Evolutionary conservation across 2,329 filamentous ascomycete species (phyloP).

Genomic region (Fusarium pilosicola): DNA sequence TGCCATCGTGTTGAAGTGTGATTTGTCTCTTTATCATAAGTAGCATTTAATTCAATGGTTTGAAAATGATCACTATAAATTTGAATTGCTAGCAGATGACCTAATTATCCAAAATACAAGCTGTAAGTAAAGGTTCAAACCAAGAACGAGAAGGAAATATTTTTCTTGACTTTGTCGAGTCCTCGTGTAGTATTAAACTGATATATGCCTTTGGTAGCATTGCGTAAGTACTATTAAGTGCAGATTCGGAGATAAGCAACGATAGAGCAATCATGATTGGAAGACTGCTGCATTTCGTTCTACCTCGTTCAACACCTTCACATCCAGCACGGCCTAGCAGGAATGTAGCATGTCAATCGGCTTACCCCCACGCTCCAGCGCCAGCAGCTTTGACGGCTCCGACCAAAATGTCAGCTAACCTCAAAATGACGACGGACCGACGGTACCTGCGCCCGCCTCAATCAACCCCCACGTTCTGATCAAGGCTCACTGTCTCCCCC

Average conservation of each 20-base stretch:
- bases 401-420: not conserved
- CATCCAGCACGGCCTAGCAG: not conserved
- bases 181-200: fast-evolving
- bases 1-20: fast-evolving
- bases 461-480: not conserved
- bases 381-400: not conserved
- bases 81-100: fast-evolving
- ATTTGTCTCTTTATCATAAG: too few relatives aligned
- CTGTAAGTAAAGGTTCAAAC: too few relatives aligned
- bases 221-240: too few relatives aligned
- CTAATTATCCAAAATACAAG: too few relatives aligned
- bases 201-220: not conserved
- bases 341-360: not conserved
- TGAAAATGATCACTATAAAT: too few relatives aligned
- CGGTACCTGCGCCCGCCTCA: not conserved
- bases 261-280: fast-evolving
- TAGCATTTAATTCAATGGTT: fast-evolving
- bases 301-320: too few relatives aligned
- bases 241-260: not conserved
- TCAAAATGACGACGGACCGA: not conserved
- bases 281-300: too few relatives aligned
- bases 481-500: not conserved
- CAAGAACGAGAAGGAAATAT: fast-evolving
- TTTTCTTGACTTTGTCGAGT: fast-evolving
- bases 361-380: not conserved